Conservation (phyloP, 2,329 filamentous ascomycete species). For the Ophiostoma perfectum region DNA sequence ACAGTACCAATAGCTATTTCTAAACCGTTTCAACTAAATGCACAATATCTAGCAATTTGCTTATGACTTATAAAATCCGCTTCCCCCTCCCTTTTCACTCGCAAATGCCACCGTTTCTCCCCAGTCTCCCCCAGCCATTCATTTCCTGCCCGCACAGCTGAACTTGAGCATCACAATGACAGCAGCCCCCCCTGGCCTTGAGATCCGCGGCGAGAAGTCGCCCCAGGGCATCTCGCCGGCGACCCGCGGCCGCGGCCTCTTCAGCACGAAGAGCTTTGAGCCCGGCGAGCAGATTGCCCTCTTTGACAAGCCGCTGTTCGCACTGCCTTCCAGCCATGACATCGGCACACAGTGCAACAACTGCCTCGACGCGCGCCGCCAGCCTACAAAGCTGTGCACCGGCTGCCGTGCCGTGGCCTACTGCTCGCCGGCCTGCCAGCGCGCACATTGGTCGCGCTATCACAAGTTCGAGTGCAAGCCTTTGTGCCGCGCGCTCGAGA, state of each 20-base stretch:
- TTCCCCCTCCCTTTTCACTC: too few relatives aligned
- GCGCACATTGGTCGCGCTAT: slow-evolving; percentile 46
- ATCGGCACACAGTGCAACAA: slow-evolving; percentile 44
- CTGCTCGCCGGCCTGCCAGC: slow-evolving; percentile 51
- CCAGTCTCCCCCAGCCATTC: too few relatives aligned
- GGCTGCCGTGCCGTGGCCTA: slow-evolving; percentile 51
- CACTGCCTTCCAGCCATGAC: slow-evolving; percentile 43
- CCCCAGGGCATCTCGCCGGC: slow-evolving; percentile 5
- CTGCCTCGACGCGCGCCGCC: slow-evolving; percentile 38
- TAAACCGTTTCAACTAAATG: too few relatives aligned
- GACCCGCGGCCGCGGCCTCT: slow-evolving; percentile 39
- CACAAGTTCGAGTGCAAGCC: slow-evolving; percentile 53
- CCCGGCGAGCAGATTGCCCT: slow-evolving; percentile 44
- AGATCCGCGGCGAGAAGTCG: slow-evolving; percentile 26
- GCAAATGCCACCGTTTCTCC: too few relatives aligned
- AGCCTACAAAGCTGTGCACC: slow-evolving; percentile 40
- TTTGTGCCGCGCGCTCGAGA: slow-evolving; percentile 37
- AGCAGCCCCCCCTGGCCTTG: slow-evolving; percentile 20
- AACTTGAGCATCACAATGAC: slow-evolving; percentile 21
- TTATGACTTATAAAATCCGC: too few relatives aligned
- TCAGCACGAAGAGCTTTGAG: slow-evolving; percentile 38
- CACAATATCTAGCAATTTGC: too few relatives aligned
- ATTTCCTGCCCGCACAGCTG: too few relatives aligned
- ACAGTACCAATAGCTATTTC: too few relatives aligned
- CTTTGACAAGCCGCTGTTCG: slow-evolving; percentile 42